phyloP scores from a whole-genome alignment of 2,329 filamentous ascomycete genomes.

The Hypoxylon sp. region DNA sequence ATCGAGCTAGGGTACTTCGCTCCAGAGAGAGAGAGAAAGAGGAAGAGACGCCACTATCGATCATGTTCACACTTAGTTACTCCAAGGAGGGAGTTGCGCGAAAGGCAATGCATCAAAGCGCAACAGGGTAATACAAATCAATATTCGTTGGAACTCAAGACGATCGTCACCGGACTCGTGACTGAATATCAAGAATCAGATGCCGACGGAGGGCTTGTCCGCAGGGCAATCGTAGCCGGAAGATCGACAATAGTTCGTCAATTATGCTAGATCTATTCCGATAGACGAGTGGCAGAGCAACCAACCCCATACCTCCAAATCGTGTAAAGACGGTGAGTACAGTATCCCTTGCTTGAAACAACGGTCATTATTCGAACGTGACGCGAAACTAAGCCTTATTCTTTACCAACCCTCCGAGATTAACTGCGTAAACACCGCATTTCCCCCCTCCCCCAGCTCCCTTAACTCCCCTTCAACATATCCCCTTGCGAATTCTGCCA shows the following conservation, averaged over 20 bases:
- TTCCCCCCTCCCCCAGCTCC: not conserved
- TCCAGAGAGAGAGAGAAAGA: conserved; percentile 15
- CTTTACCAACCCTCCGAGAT: not conserved
- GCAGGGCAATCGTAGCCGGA: not conserved
- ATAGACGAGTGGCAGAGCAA: conserved; percentile 6
- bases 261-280: not conserved
- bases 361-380: conserved; percentile 9
- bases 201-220: not conserved
- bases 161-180: not conserved
- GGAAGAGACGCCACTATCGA: conserved; percentile 15
- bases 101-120: conserved; percentile 39
- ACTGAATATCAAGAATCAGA: not conserved
- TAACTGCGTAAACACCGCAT: conserved; percentile 2
- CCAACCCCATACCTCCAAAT: not conserved
- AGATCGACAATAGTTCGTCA: conserved; percentile 1
- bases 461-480: not conserved
- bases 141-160: conserved; percentile 29
- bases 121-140: conserved; percentile 39
- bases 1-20: conserved; percentile 18
- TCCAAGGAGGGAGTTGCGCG: conserved; percentile 37
- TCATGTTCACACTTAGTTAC: conserved; percentile 25
- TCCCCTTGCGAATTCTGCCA: not conserved
- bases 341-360: conserved; percentile 4
- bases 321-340: conserved; percentile 1
- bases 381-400: conserved; percentile 4